These are phyloP conservation scores for Sclerotinia subarctica DNA, from an alignment of 2,329 filamentous ascomycete species.

Conservation along the genomic window DNA sequence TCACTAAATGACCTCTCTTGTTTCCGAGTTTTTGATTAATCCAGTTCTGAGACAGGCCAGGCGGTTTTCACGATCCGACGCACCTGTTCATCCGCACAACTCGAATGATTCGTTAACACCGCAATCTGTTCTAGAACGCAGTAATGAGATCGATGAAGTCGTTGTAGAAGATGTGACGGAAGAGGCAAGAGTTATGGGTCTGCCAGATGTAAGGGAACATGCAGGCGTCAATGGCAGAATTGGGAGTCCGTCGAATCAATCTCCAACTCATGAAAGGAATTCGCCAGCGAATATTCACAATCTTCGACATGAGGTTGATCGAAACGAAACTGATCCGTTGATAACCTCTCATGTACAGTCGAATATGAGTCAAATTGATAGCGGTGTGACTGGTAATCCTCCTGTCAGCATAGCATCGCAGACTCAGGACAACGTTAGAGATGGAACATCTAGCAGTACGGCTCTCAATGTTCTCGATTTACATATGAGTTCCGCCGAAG, in stretches of 20 bases:
- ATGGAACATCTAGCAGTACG: constrained; percentile 23
- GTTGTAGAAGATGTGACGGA: constrained; percentile 27
- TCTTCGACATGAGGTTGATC: background rate
- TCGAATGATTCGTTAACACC: constrained; percentile 36
- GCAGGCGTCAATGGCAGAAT: constrained; percentile 14
- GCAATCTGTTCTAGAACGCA: constrained; percentile 22
- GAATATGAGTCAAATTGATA: constrained; percentile 27
- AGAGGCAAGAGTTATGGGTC: constrained; percentile 1
- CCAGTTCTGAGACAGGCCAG: constrained; percentile 64
- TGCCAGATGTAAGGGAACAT: background rate
- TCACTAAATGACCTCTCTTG: constrained; percentile 57
- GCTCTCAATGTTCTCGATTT: constrained; percentile 13
- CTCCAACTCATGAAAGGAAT: constrained; percentile 28
- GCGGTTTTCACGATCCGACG: constrained; percentile 51
- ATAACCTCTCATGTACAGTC: constrained; percentile 20
- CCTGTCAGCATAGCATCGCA: constrained; percentile 30
- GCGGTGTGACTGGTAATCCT: constrained; percentile 34
- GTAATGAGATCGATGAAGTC: constrained; percentile 23
- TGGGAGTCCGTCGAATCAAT: constrained; percentile 22
- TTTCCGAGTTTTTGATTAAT: constrained; percentile 64
- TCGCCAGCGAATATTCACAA: background rate
- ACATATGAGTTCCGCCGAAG: constrained; percentile 32
- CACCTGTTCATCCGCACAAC: constrained; percentile 37
- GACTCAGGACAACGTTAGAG: constrained; percentile 30
- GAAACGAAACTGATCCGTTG: background rate